phyloP scores from a whole-genome alignment of 192 early-diverging fungal species.

The Gonapodya prolifera region DNA sequence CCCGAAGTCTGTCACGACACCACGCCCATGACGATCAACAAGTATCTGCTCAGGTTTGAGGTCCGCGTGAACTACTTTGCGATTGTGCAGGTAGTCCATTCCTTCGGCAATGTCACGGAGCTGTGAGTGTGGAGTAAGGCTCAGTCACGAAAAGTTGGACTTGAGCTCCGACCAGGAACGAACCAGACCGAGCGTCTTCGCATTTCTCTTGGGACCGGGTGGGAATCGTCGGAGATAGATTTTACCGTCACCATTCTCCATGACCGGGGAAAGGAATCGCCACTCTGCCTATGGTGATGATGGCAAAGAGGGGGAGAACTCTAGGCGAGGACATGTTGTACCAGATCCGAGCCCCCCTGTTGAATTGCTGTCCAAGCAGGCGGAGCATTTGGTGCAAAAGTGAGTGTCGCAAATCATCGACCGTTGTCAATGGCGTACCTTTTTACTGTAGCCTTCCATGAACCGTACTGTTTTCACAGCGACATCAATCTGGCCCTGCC shows the following conservation, averaged over 20 bases:
- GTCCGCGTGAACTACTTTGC: not conserved
- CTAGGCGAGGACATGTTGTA: not conserved
- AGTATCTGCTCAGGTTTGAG: not conserved
- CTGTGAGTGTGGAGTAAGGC: not conserved
- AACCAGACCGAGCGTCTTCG: not conserved
- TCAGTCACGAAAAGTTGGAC: not conserved
- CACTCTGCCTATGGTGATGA: not conserved
- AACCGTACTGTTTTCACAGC: not conserved
- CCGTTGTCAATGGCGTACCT: not conserved
- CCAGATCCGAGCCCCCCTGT: not conserved
- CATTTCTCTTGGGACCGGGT: not conserved
- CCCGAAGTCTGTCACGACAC: not conserved
- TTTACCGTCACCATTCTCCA: not conserved
- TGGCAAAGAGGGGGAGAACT: not conserved
- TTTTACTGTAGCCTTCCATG: not conserved
- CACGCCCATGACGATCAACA: not conserved
- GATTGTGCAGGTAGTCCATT: slow-evolving; percentile 1
- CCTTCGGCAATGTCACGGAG: slow-evolving; percentile 2
- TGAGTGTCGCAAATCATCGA: not conserved
- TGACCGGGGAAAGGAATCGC: not conserved
- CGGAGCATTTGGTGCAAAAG: not conserved
- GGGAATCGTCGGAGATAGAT: not conserved
- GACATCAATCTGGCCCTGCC: not conserved
- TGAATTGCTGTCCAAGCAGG: not conserved
- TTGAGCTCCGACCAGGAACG: not conserved